Base-by-base conservation (phyloP, 2,329 filamentous ascomycete species). In the Neofusicoccum umdonicola region DNA sequence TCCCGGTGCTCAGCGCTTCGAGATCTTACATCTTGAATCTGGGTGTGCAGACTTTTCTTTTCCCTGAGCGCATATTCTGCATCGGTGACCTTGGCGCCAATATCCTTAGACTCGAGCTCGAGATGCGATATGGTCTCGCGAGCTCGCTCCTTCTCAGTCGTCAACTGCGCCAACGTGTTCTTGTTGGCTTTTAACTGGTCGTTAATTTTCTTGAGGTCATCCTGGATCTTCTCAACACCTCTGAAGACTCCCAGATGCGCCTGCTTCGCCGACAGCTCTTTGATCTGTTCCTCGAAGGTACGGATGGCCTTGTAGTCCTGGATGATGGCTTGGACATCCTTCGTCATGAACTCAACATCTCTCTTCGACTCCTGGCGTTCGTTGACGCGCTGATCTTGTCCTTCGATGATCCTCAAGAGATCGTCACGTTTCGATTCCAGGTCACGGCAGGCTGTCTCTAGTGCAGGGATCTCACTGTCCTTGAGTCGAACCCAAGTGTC, bases 161-260 rank as follows among this genome's bases (percentile, higher is more conserved):
- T 86, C 37, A 96, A 78, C 70, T 90, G 90, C 6, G 84, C 78
- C 12, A 94, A 83, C 48, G 82, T 84, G 47, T 82, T 82, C 72
- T 91, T 92, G 34, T 88, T 78, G 22, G 79, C 79, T 63, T 89
- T 86, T 68, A 88, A 84, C 72, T 91, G 87, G 66, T 93, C 91
- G 19, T 85, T 85, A 64, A 89, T 83, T 17, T 81, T 78, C 54
- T 87, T 87, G 67, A 93, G 86, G 54, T 93, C 86, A 62, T 91
- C 88, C 70, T 95, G 90, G 62, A 98, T 93, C 69, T 95, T 91
- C 62, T 96, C 91, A 6, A 92, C 84, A 35, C 90, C 91, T 67
- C 91, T 87, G 13, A 86, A 85, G 9, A 83, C 76, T 12, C 86
- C 85, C 31, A 84, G 82, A 13, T 88, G 86, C 71, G 90, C 87